phyloP scores from a whole-genome alignment of 768 basidiomycete genomes.

The Amanita brunnescens region DNA sequence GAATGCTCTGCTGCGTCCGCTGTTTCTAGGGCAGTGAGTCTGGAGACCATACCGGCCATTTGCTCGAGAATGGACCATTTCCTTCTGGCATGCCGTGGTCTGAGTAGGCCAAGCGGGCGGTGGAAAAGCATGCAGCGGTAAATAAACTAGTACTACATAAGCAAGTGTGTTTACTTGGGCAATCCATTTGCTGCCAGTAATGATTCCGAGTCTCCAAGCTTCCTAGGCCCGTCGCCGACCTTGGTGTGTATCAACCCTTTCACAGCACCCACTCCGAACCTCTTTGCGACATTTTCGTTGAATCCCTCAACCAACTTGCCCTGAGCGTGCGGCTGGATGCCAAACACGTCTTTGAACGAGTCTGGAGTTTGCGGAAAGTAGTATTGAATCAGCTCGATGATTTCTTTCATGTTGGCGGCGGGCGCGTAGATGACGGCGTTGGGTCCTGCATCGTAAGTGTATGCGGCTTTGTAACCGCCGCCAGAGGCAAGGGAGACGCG shows the following conservation, averaged over 20 bases:
- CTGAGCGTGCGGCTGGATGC: constrained; percentile 36
- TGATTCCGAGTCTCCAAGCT: constrained; percentile 50
- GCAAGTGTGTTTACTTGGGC: constrained; percentile 46
- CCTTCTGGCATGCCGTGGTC: background rate
- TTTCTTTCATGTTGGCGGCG: constrained; percentile 66
- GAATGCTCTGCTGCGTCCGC: background rate
- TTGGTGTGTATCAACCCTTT: constrained; percentile 87
- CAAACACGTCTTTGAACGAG: constrained; percentile 70
- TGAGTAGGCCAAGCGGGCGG: background rate
- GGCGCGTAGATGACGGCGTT: constrained; percentile 96
- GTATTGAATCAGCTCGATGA: constrained; percentile 63
- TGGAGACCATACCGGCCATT: constrained; percentile 4
- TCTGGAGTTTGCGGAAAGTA: constrained; percentile 82
- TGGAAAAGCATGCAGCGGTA: background rate
- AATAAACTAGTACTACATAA: background rate
- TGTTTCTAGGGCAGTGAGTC: background rate
- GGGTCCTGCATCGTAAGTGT: constrained; percentile 98
- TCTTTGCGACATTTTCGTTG: constrained; percentile 68
- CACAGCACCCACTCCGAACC: constrained; percentile 68
- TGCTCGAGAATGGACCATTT: constrained; percentile 1
- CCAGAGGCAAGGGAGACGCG: constrained; percentile 53
- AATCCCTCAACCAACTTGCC: constrained; percentile 62
- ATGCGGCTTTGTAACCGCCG: constrained; percentile 73
- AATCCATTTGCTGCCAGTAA: constrained; percentile 63
- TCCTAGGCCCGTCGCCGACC: constrained; percentile 87